Evolutionary conservation across 108 stramenopile species (phyloP).

Genomic region (Skeletonema costatum): DNA sequence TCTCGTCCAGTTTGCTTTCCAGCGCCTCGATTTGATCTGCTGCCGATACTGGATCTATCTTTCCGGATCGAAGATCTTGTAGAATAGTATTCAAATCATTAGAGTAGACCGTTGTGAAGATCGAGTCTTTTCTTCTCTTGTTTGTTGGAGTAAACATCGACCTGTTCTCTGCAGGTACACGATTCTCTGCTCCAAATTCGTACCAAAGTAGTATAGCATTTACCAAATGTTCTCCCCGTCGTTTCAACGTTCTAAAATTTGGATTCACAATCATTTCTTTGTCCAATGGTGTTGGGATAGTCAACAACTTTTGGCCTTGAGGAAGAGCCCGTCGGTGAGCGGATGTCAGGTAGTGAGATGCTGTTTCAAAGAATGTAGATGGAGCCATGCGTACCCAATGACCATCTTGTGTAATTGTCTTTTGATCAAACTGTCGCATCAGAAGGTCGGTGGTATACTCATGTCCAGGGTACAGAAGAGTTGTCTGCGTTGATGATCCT

Average conservation of each 20-base stretch:
- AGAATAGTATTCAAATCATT: slow-evolving; percentile 66
- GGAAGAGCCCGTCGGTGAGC: slow-evolving; percentile 76
- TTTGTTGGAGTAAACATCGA: not conserved
- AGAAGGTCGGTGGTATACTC: slow-evolving; percentile 82
- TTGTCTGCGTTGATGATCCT: slow-evolving; percentile 10
- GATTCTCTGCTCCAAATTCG: slow-evolving; percentile 50
- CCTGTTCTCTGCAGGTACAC: not conserved
- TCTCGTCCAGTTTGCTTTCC: slow-evolving; percentile 45
- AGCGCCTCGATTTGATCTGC: slow-evolving; percentile 52
- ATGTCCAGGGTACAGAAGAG: slow-evolving; percentile 85
- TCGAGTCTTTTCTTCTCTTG: slow-evolving; percentile 14
- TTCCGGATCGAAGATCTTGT: slow-evolving; percentile 52
- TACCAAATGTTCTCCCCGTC: slow-evolving; percentile 64
- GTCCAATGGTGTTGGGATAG: slow-evolving; percentile 62
- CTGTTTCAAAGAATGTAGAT: slow-evolving; percentile 72
- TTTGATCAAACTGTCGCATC: slow-evolving; percentile 61
- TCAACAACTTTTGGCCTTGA: slow-evolving; percentile 63
- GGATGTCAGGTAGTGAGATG: slow-evolving; percentile 73
- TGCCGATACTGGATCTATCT: slow-evolving; percentile 50
- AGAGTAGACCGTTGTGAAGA: slow-evolving; percentile 79
- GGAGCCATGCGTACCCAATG: slow-evolving; percentile 72
- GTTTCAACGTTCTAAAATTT: slow-evolving; percentile 61
- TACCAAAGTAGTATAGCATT: slow-evolving; percentile 73
- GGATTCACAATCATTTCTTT: slow-evolving; percentile 73
- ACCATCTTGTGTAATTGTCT: slow-evolving; percentile 36